Evolutionary conservation across 176 grass and related monocot genomes (phyloP).

Genomic region (Secale cereale): DNA sequence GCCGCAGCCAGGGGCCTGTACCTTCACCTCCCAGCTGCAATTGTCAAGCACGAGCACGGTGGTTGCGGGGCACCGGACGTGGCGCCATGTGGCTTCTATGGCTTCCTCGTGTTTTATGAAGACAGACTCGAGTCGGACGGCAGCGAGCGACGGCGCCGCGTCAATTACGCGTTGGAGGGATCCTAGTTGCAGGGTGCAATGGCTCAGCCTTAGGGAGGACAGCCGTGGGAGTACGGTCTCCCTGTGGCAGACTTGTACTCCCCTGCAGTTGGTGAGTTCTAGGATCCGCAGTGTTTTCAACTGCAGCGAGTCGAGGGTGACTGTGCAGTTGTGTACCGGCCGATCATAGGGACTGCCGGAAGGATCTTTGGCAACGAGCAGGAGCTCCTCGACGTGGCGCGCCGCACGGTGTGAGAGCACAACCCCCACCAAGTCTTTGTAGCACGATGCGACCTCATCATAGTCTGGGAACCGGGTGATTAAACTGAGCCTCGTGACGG

Average conservation of each 20-base stretch:
- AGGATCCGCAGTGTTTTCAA: too few relatives aligned
- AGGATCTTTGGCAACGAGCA: too few relatives aligned
- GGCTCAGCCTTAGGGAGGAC: neutral
- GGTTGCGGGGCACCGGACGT: neutral
- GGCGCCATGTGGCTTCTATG: too few relatives aligned
- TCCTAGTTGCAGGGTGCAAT: neutral
- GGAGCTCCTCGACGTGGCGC: neutral
- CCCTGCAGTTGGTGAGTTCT: too few relatives aligned
- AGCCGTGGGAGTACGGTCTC: neutral
- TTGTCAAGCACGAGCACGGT: neutral
- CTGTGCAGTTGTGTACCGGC: too few relatives aligned
- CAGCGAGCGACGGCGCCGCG: neutral
- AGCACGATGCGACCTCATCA: neutral
- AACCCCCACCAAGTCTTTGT: neutral
- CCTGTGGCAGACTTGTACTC: neutral
- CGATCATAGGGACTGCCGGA: too few relatives aligned
- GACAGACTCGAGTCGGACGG: neutral
- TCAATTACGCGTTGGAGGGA: neutral
- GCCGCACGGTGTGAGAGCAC: neutral
- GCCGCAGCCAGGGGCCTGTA: too few relatives aligned
- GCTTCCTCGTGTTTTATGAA: fast-evolving
- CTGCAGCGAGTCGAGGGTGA: too few relatives aligned
- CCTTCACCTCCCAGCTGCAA: neutral
- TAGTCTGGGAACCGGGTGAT: neutral
- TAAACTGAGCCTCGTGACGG: neutral